Conservation (phyloP, 305 asterid genomes). For the Fraxinus albicans region DNA sequence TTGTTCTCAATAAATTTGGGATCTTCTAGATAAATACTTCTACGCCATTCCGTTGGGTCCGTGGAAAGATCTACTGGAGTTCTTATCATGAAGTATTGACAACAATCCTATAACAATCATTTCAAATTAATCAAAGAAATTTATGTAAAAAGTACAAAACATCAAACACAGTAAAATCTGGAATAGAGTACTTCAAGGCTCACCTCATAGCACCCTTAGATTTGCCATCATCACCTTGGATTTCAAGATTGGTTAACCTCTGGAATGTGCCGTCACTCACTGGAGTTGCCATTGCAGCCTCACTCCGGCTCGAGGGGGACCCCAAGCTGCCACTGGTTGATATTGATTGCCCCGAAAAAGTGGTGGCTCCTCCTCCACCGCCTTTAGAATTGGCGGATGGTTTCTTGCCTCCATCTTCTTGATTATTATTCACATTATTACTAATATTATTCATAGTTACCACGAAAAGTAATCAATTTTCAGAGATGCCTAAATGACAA, state of each 20-base stretch:
- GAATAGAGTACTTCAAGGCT: conserved; percentile 25
- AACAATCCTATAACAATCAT: conserved; percentile 10
- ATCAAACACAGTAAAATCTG: not conserved
- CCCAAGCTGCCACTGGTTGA: conserved; percentile 81
- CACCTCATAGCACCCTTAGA: conserved; percentile 73
- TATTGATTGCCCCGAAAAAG: conserved; percentile 77
- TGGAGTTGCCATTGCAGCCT: conserved; percentile 66
- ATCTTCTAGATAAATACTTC: not conserved
- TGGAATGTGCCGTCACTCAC: conserved; percentile 53
- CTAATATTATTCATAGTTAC: conserved; percentile 52
- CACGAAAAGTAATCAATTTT: conserved; percentile 14
- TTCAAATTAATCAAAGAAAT: not conserved
- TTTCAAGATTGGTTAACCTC: conserved; percentile 59
- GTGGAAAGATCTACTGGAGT: not conserved
- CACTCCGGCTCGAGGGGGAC: conserved; percentile 80
- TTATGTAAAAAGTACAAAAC: not conserved
- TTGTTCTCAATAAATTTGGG: not conserved
- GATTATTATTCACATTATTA: conserved; percentile 32
- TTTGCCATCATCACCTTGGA: conserved; percentile 76
- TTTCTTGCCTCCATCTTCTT: conserved; percentile 59
- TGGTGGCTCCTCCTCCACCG: conserved; percentile 52
- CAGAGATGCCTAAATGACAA: not conserved
- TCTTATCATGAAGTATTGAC: not conserved
- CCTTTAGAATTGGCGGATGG: conserved; percentile 46
- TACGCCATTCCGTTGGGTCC: not conserved